phyloP scores from a whole-genome alignment of 495 filamentous ascomycete species.

The Lepraria neglecta region DNA sequence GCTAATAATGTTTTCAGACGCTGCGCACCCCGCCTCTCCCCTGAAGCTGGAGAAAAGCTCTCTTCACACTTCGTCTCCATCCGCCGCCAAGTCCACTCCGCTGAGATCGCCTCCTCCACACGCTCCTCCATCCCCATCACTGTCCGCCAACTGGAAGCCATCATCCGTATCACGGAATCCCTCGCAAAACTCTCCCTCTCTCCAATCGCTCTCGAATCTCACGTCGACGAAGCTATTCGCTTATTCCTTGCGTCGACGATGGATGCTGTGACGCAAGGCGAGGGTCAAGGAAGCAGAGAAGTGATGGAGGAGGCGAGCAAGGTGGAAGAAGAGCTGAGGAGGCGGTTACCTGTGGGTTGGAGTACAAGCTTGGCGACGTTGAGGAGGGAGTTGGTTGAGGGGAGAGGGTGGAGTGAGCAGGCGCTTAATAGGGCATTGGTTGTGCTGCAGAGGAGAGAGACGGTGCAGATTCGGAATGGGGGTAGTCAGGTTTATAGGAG shows the following conservation, averaged over 20 bases:
- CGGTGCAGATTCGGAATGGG: constrained; percentile 82
- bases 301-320: constrained; percentile 81
- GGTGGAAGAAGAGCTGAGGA: constrained; percentile 85
- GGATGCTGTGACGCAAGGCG: constrained; percentile 91
- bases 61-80: constrained; percentile 97
- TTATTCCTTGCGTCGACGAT: constrained; percentile 96
- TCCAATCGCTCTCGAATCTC: constrained; percentile 76
- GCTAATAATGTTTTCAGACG: constrained; percentile 52
- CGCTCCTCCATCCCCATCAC: constrained; percentile 96
- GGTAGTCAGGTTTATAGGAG: constrained; percentile 84
- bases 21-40: constrained; percentile 86
- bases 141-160: constrained; percentile 92
- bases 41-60: constrained; percentile 91
- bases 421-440: constrained; percentile 77
- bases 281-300: constrained; percentile 61
- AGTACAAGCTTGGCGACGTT: constrained; percentile 82
- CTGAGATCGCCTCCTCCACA: constrained; percentile 77
- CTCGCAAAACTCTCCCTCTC: constrained; percentile 86
- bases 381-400: constrained; percentile 82
- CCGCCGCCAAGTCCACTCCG: constrained; percentile 85
- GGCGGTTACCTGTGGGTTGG: constrained; percentile 89
- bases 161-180: constrained; percentile 94
- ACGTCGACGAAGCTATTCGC: constrained; percentile 97
- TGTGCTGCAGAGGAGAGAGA: constrained; percentile 81
- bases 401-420: constrained; percentile 78